Percentiles rank a stretch among this genome's conserved stretches.
phyloP scores from a whole-genome alignment of 495 filamentous ascomycete genomes.

The Podospora pseudocomata region DNA sequence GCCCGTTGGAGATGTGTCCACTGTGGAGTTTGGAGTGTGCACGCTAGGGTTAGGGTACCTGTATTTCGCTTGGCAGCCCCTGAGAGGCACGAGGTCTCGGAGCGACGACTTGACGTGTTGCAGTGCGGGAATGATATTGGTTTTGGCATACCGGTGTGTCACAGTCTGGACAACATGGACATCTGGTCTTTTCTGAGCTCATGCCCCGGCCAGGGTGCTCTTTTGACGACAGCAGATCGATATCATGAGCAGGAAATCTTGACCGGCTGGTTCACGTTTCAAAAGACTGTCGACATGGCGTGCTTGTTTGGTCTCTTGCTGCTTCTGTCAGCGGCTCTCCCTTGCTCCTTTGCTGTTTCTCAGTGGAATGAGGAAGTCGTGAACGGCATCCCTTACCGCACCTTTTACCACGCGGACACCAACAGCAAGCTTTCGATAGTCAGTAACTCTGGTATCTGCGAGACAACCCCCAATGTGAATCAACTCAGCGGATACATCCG shows the following conservation, averaged over 20 bases:
- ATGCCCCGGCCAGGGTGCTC: too few relatives aligned
- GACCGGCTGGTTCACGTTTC: background rate
- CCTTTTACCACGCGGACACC: slow-evolving; percentile 53
- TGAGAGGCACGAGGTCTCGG: background rate
- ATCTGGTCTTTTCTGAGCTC: too few relatives aligned
- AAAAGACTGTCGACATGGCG: background rate
- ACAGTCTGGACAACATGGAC: too few relatives aligned
- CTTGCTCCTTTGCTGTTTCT: background rate
- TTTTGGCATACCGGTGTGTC: too few relatives aligned
- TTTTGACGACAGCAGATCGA: too few relatives aligned
- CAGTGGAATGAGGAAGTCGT: background rate
- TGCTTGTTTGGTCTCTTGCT: background rate
- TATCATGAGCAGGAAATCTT: background rate
- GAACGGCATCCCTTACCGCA: slow-evolving; percentile 25
- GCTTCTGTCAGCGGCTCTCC: background rate
- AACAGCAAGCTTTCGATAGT: slow-evolving; percentile 47
- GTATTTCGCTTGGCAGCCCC: background rate
- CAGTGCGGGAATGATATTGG: background rate
- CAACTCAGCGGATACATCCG: slow-evolving; percentile 56
- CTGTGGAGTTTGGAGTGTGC: slow-evolving; percentile 4
- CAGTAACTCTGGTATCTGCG: slow-evolving; percentile 55
- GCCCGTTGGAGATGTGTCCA: slow-evolving; percentile 8
- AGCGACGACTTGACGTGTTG: background rate
- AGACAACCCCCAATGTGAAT: slow-evolving; percentile 53
- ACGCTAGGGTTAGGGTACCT: background rate